Evolutionary conservation across 345 rosid species (phyloP).

Genomic region (Boechera divaricarpa): DNA sequence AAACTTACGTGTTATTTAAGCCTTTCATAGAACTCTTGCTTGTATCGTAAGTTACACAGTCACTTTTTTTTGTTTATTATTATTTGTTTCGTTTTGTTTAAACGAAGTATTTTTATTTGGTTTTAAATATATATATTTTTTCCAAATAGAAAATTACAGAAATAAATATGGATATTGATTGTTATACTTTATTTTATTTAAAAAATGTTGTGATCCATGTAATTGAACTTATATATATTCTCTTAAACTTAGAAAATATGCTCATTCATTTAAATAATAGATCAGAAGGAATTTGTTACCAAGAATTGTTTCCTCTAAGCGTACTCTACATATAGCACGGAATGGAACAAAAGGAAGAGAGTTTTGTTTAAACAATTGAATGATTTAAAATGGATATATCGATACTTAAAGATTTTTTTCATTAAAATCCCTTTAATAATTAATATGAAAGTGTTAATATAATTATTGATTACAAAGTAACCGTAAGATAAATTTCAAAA

Average conservation of each 20-base stretch:
- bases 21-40: slow-evolving; percentile 9
- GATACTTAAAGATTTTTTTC: too few species aligned
- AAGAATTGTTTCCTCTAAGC: background rate
- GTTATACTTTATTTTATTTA: background rate
- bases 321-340: background rate
- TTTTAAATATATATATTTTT: background rate
- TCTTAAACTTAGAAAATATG: background rate
- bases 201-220: background rate
- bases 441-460: background rate
- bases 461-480: background rate
- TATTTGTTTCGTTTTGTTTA: slow-evolving; percentile 17
- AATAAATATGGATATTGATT: background rate
- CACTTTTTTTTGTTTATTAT: slow-evolving; percentile 9
- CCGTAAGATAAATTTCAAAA: too few species aligned
- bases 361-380: background rate
- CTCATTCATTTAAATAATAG: background rate
- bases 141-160: background rate
- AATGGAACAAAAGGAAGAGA: too few species aligned
- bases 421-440: too few species aligned
- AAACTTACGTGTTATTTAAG: background rate
- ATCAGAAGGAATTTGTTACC: background rate
- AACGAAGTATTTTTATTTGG: slow-evolving; percentile 2
- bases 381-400: too few species aligned
- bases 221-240: background rate
- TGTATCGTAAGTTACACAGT: background rate